Conservation (phyloP, 192 early-diverging fungal genomes). For the Mortierella antarctica region DNA sequence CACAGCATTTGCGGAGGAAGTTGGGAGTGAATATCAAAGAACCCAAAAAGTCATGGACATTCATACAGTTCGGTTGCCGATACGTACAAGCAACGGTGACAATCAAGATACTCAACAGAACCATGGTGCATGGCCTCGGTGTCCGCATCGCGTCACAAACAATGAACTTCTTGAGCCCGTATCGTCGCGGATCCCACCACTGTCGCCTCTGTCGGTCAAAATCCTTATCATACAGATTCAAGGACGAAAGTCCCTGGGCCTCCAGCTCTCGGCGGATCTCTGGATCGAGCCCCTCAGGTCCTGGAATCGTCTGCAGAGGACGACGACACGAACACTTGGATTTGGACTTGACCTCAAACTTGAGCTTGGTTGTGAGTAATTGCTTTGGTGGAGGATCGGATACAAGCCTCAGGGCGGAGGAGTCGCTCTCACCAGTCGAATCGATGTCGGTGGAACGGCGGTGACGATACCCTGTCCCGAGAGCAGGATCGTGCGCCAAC, state of each 20-base stretch:
- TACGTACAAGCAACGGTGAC: constrained; percentile 27
- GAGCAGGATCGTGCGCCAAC: no score
- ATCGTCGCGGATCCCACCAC: constrained; percentile 40
- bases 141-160: constrained; percentile 16
- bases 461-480: no score
- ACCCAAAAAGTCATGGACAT: background rate
- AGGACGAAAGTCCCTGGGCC: constrained; percentile 16
- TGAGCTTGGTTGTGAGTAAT: no score
- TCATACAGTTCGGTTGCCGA: background rate
- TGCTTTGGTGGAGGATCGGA: no score
- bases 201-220: constrained; percentile 1
- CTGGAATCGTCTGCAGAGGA: constrained; percentile 32
- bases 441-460: no score
- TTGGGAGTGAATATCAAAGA: background rate
- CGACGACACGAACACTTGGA: constrained; percentile 1
- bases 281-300: constrained; percentile 32
- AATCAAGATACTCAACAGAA: constrained; percentile 15
- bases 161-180: constrained; percentile 33
- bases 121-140: constrained; percentile 21
- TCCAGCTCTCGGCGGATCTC: constrained; percentile 29
- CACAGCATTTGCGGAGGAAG: no score
- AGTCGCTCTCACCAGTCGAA: no score
- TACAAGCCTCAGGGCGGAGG: no score
- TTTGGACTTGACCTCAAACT: no score
- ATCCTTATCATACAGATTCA: constrained; percentile 11